A percentile compares a stretch with the other conserved stretches of the same genome.
phyloP scores from a whole-genome alignment of 768 basidiomycete species.

The Russula abietina region DNA sequence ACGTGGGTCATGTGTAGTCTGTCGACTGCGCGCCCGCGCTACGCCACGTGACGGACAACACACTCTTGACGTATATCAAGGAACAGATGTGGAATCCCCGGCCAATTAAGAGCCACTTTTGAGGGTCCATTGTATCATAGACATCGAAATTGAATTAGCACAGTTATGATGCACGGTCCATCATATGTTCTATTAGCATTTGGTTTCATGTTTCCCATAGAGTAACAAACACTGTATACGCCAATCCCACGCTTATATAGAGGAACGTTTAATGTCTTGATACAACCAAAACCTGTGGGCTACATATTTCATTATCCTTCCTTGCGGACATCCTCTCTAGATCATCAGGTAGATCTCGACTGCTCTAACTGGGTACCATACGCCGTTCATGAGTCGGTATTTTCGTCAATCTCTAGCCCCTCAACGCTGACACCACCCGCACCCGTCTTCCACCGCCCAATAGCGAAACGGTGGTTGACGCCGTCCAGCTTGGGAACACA shows the following conservation, averaged over 20 bases:
- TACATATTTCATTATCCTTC: slow-evolving; percentile 10
- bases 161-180: not conserved
- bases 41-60: slow-evolving; percentile 48
- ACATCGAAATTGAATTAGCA: not conserved
- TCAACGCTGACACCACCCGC: slow-evolving; percentile 17
- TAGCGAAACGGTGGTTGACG: slow-evolving; percentile 83
- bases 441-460: slow-evolving; percentile 56
- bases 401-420: slow-evolving; percentile 26
- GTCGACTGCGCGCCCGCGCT: slow-evolving; percentile 37
- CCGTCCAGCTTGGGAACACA: slow-evolving; percentile 77
- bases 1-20: slow-evolving; percentile 21
- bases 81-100: slow-evolving; percentile 70
- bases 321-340: not conserved
- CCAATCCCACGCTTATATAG: slow-evolving; percentile 3
- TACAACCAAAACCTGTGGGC: slow-evolving; percentile 15
- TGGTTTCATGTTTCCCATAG: slow-evolving; percentile 4
- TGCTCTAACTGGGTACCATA: slow-evolving; percentile 4
- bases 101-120: slow-evolving; percentile 13
- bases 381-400: slow-evolving; percentile 30
- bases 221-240: slow-evolving; percentile 8
- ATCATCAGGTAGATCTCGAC: not conserved
- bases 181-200: slow-evolving; percentile 3
- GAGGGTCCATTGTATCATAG: not conserved
- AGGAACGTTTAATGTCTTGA: slow-evolving; percentile 8
- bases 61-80: slow-evolving; percentile 49